Conservation (phyloP, 2,329 filamentous ascomycete genomes). For the Diplodia mutila region DNA sequence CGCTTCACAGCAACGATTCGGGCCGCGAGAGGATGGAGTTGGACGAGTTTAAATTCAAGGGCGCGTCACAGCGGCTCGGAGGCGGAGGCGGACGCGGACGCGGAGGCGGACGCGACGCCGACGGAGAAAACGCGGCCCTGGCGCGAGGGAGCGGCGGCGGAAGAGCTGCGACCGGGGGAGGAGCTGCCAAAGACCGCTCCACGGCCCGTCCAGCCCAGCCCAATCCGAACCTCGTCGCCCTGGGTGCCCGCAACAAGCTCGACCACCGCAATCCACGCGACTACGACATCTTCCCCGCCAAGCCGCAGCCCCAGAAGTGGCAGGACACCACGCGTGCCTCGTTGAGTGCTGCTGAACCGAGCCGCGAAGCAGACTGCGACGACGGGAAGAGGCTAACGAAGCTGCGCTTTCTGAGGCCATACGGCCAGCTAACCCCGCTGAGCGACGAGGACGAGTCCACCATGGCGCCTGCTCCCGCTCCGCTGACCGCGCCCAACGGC, state of each 20-base stretch:
- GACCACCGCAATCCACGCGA: background rate
- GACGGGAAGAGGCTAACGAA: background rate
- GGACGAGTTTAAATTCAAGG: background rate
- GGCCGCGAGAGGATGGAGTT: background rate
- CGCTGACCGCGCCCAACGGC: constrained; percentile 29
- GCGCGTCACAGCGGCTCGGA: background rate
- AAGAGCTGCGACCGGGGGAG: background rate
- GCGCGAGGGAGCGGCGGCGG: background rate
- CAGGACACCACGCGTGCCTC: no score
- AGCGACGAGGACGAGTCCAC: constrained; percentile 5
- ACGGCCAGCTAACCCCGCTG: constrained; percentile 12
- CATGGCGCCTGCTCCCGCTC: constrained; percentile 39
- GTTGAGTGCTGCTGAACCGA: background rate
- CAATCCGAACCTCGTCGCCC: constrained; percentile 22
- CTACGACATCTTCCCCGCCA: no score
- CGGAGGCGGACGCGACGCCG: background rate
- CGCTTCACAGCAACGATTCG: background rate
- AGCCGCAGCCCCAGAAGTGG: background rate
- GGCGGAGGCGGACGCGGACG: no score
- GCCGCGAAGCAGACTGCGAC: background rate
- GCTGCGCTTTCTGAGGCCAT: background rate
- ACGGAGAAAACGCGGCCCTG: constrained; percentile 8
- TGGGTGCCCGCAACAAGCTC: constrained; percentile 15
- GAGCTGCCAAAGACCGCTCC: background rate
- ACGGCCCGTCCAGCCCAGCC: constrained; percentile 6